Percentiles rank a stretch among this genome's conserved stretches.
phyloP scores from a whole-genome alignment of 768 basidiomycete genomes.

The Rickenella mellea region DNA sequence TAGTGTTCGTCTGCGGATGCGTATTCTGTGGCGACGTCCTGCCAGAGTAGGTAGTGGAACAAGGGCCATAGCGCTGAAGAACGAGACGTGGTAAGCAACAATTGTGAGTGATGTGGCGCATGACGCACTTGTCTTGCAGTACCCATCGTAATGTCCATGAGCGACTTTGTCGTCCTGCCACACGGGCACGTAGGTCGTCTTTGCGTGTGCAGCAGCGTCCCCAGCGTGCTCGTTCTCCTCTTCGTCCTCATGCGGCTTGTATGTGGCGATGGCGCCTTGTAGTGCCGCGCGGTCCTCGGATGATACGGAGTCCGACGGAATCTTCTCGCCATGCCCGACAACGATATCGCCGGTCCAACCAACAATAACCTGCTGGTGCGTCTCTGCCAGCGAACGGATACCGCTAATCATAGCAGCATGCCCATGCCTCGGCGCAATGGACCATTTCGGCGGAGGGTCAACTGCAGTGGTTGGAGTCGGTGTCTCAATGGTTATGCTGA shows the following conservation, averaged over 20 bases:
- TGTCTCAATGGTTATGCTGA: slow-evolving; percentile 7
- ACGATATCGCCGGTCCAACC: slow-evolving; percentile 94
- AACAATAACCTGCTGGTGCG: slow-evolving; percentile 85
- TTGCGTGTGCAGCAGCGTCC: slow-evolving; percentile 27
- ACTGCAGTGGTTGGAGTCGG: slow-evolving; percentile 14
- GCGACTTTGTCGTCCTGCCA: slow-evolving; percentile 87
- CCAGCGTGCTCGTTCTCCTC: slow-evolving; percentile 35
- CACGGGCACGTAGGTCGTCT: slow-evolving; percentile 76
- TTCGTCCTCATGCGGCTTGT: slow-evolving; percentile 50
- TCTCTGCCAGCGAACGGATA: slow-evolving; percentile 71
- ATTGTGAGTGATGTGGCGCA: neutral
- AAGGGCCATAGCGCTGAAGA: slow-evolving; percentile 84
- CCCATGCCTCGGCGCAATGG: slow-evolving; percentile 69
- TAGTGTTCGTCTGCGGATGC: slow-evolving; percentile 77
- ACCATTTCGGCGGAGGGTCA: slow-evolving; percentile 45
- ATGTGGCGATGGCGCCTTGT: slow-evolving; percentile 52
- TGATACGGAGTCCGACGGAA: slow-evolving; percentile 43
- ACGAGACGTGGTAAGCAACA: neutral
- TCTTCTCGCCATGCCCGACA: no score
- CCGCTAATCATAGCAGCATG: slow-evolving; percentile 95
- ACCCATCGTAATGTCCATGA: slow-evolving; percentile 93
- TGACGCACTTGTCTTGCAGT: slow-evolving; percentile 89
- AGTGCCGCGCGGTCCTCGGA: slow-evolving; percentile 57
- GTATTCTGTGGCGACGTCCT: slow-evolving; percentile 87
- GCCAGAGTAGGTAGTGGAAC: slow-evolving; percentile 98